These are phyloP conservation scores for Xylona heveae DNA, from an alignment of 495 filamentous ascomycete species.

Conservation along the genomic window DNA sequence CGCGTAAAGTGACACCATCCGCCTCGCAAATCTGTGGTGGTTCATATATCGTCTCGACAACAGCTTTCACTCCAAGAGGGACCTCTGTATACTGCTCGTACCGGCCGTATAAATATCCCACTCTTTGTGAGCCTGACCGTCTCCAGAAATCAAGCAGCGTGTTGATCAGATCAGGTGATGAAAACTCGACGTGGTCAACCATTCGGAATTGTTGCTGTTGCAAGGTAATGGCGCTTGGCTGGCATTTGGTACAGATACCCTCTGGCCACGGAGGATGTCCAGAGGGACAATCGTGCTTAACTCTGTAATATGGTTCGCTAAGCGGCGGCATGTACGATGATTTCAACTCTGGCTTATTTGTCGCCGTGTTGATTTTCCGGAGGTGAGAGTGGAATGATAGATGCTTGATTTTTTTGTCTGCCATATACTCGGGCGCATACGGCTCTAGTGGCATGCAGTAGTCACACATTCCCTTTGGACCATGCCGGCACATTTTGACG, in stretches of 20 bases:
- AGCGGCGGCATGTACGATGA: slow-evolving; percentile 92
- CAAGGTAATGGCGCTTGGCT: slow-evolving; percentile 89
- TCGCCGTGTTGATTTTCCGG: slow-evolving; percentile 82
- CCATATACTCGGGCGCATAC: slow-evolving; percentile 67
- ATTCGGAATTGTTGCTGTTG: slow-evolving; percentile 90
- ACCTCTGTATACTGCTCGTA: slow-evolving; percentile 87
- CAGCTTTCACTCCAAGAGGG: slow-evolving; percentile 82
- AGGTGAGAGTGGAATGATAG: slow-evolving; percentile 89
- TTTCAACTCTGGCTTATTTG: slow-evolving; percentile 82
- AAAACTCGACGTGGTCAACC: slow-evolving; percentile 97
- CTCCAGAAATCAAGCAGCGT: slow-evolving; percentile 84
- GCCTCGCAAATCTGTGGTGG: slow-evolving; percentile 76
- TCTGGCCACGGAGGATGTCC: slow-evolving; percentile 87
- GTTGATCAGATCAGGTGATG: slow-evolving; percentile 61
- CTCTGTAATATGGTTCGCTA: slow-evolving; percentile 81
- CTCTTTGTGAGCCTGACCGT: slow-evolving; percentile 49
- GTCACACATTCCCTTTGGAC: slow-evolving; percentile 95
- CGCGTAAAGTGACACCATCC: slow-evolving; percentile 73
- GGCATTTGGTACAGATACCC: slow-evolving; percentile 98
- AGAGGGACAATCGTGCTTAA: slow-evolving; percentile 72
- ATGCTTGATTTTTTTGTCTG: slow-evolving; percentile 96
- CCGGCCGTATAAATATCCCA: slow-evolving; percentile 81
- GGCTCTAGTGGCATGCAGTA: slow-evolving; percentile 98
- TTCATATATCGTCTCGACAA: slow-evolving; percentile 96
- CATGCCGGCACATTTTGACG: slow-evolving; percentile 81